Conservation (phyloP, 352 stramenopile genomes). For the Phytophthora cajani region DNA sequence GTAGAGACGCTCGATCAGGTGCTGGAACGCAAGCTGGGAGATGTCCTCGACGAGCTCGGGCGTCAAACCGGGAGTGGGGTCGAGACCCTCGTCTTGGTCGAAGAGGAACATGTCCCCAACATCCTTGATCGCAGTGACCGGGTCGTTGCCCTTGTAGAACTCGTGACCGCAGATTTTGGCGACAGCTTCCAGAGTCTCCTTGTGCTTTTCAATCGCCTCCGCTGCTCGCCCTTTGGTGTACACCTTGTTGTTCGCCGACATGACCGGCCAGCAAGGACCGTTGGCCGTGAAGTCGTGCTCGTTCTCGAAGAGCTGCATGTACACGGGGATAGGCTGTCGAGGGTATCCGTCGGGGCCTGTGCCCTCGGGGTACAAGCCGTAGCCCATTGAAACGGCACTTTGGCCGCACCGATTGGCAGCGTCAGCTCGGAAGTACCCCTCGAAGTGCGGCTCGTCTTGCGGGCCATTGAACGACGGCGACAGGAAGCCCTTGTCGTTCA, state of each 20-base stretch:
- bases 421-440: conserved; percentile 78
- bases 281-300: conserved; percentile 83
- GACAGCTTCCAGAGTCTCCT: conserved; percentile 43
- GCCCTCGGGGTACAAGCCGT: conserved; percentile 74
- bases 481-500: conserved; percentile 67
- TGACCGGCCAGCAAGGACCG: conserved; percentile 65
- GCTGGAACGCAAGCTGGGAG: conserved; percentile 68
- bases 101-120: conserved; percentile 80
- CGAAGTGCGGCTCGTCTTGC: conserved; percentile 61
- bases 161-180: conserved; percentile 54
- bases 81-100: conserved; percentile 65
- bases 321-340: conserved; percentile 74
- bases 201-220: conserved; percentile 51
- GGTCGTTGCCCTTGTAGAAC: conserved; percentile 54
- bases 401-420: conserved; percentile 72
- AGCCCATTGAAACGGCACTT: conserved; percentile 71
- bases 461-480: conserved; percentile 71
- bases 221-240: conserved; percentile 51
- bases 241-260: conserved; percentile 56
- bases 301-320: conserved; percentile 83
- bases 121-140: conserved; percentile 74
- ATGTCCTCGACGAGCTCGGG: conserved; percentile 54
- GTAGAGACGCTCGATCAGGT: conserved; percentile 79
- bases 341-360: conserved; percentile 63
- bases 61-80: conserved; percentile 54